phyloP scores from a whole-genome alignment of 768 basidiomycete species.

The Mycena crocata region DNA sequence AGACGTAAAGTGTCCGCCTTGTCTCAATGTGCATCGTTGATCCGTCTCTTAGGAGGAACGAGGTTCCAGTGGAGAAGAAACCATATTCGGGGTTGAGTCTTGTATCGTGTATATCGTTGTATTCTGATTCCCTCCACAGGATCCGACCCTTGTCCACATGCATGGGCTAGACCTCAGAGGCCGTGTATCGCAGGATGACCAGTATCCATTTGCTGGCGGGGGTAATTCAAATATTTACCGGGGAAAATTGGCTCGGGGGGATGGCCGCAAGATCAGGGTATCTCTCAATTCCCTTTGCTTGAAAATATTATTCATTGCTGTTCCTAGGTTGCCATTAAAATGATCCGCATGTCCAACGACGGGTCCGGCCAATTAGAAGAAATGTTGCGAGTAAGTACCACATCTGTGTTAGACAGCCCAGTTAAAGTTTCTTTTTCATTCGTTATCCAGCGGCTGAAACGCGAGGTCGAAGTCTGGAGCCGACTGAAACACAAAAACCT shows the following conservation, averaged over 20 bases:
- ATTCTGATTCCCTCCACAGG: neutral
- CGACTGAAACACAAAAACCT: constrained; percentile 18
- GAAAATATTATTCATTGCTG: too few species aligned
- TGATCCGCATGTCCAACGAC: constrained; percentile 19
- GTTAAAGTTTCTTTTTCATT: too few species aligned
- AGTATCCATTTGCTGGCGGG: constrained; percentile 17
- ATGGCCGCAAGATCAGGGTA: constrained; percentile 11
- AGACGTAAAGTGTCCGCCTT: too few species aligned
- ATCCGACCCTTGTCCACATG: neutral
- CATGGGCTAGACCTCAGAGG: constrained; percentile 3
- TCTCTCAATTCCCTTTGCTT: neutral
- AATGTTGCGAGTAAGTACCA: neutral
- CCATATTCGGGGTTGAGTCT: too few species aligned
- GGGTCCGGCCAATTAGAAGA: constrained; percentile 19
- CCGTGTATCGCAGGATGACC: constrained; percentile 5
- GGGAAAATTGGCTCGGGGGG: neutral
- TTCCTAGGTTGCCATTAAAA: constrained; percentile 19
- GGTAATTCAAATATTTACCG: constrained; percentile 13
- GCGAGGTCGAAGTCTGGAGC: constrained; percentile 23
- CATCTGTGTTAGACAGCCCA: too few species aligned
- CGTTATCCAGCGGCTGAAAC: constrained; percentile 11
- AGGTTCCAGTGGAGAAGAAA: too few species aligned
- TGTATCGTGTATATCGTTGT: neutral
- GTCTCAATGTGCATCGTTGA: too few species aligned
- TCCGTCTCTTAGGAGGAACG: too few species aligned